phyloP scores from a whole-genome alignment of 2,329 filamentous ascomycete species.

The Phoma sp. region DNA sequence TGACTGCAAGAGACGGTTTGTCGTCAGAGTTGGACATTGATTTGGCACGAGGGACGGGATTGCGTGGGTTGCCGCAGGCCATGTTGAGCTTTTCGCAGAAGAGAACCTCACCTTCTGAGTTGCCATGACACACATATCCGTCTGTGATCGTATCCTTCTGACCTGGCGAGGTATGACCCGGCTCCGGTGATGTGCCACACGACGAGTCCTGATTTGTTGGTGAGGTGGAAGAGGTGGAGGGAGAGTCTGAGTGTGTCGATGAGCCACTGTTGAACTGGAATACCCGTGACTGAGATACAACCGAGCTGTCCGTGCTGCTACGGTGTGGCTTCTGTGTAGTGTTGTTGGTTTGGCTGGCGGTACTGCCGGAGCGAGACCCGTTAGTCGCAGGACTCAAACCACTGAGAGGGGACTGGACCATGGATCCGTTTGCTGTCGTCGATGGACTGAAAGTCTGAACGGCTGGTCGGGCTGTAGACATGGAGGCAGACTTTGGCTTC shows the following conservation, averaged over 20 bases:
- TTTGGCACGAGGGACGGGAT: slow-evolving; percentile 59
- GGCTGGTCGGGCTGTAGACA: slow-evolving; percentile 39
- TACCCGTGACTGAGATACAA: slow-evolving; percentile 52
- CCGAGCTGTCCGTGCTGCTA: slow-evolving; percentile 53
- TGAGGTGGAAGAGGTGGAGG: slow-evolving; percentile 60
- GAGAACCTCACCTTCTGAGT: slow-evolving; percentile 60
- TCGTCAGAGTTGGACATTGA: slow-evolving; percentile 53
- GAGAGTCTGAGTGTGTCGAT: slow-evolving; percentile 58
- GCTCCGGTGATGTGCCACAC: slow-evolving; percentile 80
- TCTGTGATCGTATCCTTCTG: slow-evolving; percentile 65
- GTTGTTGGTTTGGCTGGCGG: slow-evolving; percentile 35
- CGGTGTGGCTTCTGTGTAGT: slow-evolving; percentile 23
- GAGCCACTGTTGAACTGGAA: slow-evolving; percentile 61
- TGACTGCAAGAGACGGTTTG: slow-evolving; percentile 48
- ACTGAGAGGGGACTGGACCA: slow-evolving; percentile 38
- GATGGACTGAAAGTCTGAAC: slow-evolving; percentile 49
- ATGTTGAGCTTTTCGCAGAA: slow-evolving; percentile 65
- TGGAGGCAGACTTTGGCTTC: slow-evolving; percentile 38
- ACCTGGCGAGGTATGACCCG: slow-evolving; percentile 75
- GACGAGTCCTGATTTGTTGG: slow-evolving; percentile 62
- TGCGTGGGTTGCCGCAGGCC: slow-evolving; percentile 62
- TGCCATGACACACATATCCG: slow-evolving; percentile 56
- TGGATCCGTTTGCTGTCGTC: slow-evolving; percentile 34
- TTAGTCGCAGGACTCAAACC: slow-evolving; percentile 41
- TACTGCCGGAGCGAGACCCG: slow-evolving; percentile 44